Evolutionary conservation across 805 yeast genomes (phyloP).

Genomic region (Brettanomyces anomalus): DNA sequence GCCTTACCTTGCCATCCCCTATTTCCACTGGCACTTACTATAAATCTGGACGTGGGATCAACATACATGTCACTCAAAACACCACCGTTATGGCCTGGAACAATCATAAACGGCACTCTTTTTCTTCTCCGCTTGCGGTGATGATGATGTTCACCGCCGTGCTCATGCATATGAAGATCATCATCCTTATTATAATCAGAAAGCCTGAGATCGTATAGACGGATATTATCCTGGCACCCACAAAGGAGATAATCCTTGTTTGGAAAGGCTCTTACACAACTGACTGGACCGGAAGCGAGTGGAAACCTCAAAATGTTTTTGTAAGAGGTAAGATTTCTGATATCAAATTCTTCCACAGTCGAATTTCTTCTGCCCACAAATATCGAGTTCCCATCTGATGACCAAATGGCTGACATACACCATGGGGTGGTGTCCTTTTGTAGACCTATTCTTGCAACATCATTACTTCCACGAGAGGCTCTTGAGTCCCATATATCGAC

Average conservation of each 20-base stretch:
- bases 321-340: slow-evolving; percentile 47
- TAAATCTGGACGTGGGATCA: slow-evolving; percentile 80
- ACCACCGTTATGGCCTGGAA: slow-evolving; percentile 97
- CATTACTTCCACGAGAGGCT: slow-evolving; percentile 10
- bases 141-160: not conserved
- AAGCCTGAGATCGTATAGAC: slow-evolving; percentile 68
- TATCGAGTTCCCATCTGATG: slow-evolving; percentile 66
- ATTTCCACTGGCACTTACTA: slow-evolving; percentile 88
- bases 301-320: slow-evolving; percentile 66
- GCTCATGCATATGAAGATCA: not conserved
- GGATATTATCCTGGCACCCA: slow-evolving; percentile 83
- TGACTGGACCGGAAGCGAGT: slow-evolving; percentile 81
- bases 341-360: slow-evolving; percentile 65
- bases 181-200: slow-evolving; percentile 4
- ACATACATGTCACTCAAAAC: slow-evolving; percentile 65
- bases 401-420: slow-evolving; percentile 89
- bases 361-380: slow-evolving; percentile 88
- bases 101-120: slow-evolving; percentile 72
- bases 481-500: slow-evolving; percentile 80
- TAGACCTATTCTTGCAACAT: slow-evolving; percentile 27
- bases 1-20: slow-evolving; percentile 89
- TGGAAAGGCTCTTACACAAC: slow-evolving; percentile 71
- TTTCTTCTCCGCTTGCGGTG: slow-evolving; percentile 21
- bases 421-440: slow-evolving; percentile 80
- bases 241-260: slow-evolving; percentile 72